Conservation (phyloP, 2,329 filamentous ascomycete genomes). For the Calonectria pauciramosa region DNA sequence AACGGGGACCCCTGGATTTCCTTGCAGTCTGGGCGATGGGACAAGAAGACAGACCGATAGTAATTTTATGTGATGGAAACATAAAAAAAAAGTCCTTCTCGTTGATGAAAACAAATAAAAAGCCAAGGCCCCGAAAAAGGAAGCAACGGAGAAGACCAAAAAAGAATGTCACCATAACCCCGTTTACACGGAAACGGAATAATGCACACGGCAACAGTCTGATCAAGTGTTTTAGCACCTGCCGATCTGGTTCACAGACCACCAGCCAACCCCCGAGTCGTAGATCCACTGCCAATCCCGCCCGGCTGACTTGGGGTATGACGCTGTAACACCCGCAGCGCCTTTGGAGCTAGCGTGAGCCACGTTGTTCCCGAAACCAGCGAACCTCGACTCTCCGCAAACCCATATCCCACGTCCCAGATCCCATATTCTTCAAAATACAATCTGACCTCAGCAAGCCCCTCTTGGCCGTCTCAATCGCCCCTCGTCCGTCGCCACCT, state of each 20-base stretch:
- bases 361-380: constrained; percentile 27
- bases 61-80: not conserved
- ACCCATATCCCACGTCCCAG: not conserved
- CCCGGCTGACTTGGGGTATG: constrained; percentile 4
- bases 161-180: not conserved
- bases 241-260: constrained; percentile 7
- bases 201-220: not conserved
- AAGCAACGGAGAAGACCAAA: not conserved
- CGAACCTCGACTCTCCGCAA: not conserved
- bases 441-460: not conserved
- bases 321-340: constrained; percentile 13
- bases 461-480: not conserved
- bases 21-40: not conserved
- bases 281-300: constrained; percentile 1
- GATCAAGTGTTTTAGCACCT: constrained; percentile 3
- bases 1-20: constrained; percentile 1
- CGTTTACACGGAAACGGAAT: not conserved
- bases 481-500: not conserved
- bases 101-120: not conserved
- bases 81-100: not conserved
- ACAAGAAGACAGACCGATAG: not conserved
- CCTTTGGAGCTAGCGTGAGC: constrained; percentile 10
- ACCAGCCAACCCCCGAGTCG: not conserved
- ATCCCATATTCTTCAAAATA: not conserved
- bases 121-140: not conserved